Conservation (phyloP, 306 rosid species). For the Vigna hirtella region DNA sequence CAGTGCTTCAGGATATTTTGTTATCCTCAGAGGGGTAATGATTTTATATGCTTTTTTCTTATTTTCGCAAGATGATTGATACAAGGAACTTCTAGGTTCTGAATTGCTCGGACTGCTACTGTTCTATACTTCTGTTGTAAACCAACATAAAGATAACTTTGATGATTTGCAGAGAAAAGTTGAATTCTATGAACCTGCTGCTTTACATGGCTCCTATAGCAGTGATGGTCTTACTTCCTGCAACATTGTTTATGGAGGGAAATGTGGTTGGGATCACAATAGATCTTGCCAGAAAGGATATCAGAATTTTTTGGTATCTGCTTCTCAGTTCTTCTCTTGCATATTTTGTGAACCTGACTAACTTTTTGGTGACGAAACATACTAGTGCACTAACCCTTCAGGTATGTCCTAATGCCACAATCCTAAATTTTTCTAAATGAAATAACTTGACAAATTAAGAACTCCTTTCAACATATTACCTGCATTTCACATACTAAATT, state of each 20-base stretch:
- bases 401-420: conserved; percentile 43
- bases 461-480: not conserved
- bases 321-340: conserved; percentile 57
- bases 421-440: not conserved
- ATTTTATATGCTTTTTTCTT: not conserved
- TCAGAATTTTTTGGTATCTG: conserved; percentile 54
- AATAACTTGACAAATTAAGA: not conserved
- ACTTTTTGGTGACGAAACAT: conserved; percentile 60
- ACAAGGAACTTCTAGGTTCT: conserved; percentile 8
- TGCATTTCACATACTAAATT: conserved; percentile 19
- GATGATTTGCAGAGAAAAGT: conserved; percentile 47
- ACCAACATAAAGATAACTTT: conserved; percentile 1
- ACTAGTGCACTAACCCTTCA: conserved; percentile 64
- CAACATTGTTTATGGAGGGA: conserved; percentile 53
- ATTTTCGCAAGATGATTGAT: not conserved
- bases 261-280: conserved; percentile 53
- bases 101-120: not conserved
- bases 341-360: conserved; percentile 54
- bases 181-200: conserved; percentile 58
- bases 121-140: not conserved
- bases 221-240: conserved; percentile 50
- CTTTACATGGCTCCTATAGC: conserved; percentile 64
- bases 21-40: conserved; percentile 56
- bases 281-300: conserved; percentile 50
- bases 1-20: conserved; percentile 58